Base-by-base conservation (phyloP, 225 moss, liverwort and hornwort genomes). In the Pseudoscleropodium purum region DNA sequence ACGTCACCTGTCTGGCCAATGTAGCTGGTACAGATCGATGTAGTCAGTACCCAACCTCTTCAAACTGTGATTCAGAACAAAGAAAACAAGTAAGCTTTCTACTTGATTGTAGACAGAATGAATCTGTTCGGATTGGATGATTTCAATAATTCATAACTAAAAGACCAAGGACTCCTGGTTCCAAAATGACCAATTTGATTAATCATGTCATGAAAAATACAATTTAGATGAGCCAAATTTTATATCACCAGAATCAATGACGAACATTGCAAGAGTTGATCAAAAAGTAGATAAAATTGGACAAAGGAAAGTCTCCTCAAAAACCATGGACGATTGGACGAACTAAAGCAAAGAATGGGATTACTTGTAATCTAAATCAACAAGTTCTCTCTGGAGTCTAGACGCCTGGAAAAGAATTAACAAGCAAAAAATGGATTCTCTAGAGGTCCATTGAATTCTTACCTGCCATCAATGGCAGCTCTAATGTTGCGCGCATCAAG, bases 11-110 rank as follows among this genome's bases (percentile, higher is more conserved):
- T 95, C 98, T 89, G 98, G 97, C 97, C 98, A 96, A 88, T 98
- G 97, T 39, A 97, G 92, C 91, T 98, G 98, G 88, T 96, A 98
- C 30, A 97, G 91, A 87, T 98, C 97, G 77, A 98, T 96, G 95
- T 97, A 97, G 82, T 95, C 98, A 85, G 94, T 93, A 60, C 91
- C 92, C 88, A 98, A 88, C 87, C 96, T 95, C 89, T 91, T 96
- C 72, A 98, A 96, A 83, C 97, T 97, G 96, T 85, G 86, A 64
- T 83, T 81, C 84, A 86, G 52, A 43, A 52, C 70, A 93, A 85
- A 79, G 24, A 70, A 78, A 88, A 59, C 33, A 82, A 30, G 75
- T 79, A 34, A 91, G 83, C 66, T 57, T 73, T 67, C 64, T 41
- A 51, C 85, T 89, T 72, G 43, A 78, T 82, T 31, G 60, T 60